Base-by-base conservation (phyloP, 1,284 basidiomycete genomes). In the Boletus subluridellus region DNA sequence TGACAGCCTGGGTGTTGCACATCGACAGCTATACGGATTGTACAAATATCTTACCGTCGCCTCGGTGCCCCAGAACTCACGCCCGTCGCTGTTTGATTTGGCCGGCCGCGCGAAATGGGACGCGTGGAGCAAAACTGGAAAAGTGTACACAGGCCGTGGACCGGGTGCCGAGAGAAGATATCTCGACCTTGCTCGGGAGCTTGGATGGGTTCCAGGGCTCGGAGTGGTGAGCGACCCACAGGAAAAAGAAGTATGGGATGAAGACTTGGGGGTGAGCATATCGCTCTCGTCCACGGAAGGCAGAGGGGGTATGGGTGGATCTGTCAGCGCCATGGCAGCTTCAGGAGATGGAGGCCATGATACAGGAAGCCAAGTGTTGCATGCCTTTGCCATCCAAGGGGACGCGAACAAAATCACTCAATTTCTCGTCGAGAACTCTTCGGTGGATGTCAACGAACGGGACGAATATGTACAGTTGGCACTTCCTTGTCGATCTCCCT, bases 51-150 rank as follows among this genome's bases (percentile, higher is more conserved):
- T 91, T 28, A 90, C 85, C 8, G 79, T 82, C 24, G 80, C 84
- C 0, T 69, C 80, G 14, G 67, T 63, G n/a, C 85, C 91, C 24
- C 77, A 74, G 38, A 77, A 76, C 8, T 69, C 84, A 4, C 82
- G 89, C 3, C 94, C 94, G 1, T 90, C 89, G 6, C 79, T 95
- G 34, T 92, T 95, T 67, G 91, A 92, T 62, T 82, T 90, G 69
- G 81, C 87, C 3, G 88, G 86, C 3, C 79, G 91, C 35, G 92
- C 92, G 2, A 95, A 95, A 73, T 92, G 91, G 87, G 92, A 95
- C 69, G 89, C 92, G 1, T 95, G 93, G 92, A 78, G 71, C 35
- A 68, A 76, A 7, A 72, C 78, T n/a, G 81, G 80, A 5, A 78
- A 78, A 61, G 77, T 73, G 24, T 89, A 86, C 62, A 70, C 71